These are phyloP conservation scores for Aspergillus hancockii DNA, from an alignment of 495 filamentous ascomycete genomes.

Conservation along the genomic window DNA sequence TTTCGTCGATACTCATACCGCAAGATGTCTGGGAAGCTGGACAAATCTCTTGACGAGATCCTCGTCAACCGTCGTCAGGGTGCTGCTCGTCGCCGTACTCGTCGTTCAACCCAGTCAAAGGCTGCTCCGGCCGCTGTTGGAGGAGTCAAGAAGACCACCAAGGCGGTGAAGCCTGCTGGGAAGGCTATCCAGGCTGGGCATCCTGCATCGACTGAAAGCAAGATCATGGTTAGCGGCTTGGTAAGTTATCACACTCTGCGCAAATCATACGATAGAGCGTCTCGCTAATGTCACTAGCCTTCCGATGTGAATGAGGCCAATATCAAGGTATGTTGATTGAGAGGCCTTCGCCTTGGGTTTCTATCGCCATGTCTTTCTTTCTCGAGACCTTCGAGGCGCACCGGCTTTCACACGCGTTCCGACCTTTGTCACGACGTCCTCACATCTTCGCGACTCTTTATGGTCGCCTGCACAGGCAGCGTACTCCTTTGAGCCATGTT, in stretches of 20 bases:
- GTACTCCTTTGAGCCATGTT: conserved; percentile 44
- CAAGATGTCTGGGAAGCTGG: conserved; percentile 87
- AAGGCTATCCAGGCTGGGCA: conserved; percentile 69
- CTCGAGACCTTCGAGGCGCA: conserved; percentile 47
- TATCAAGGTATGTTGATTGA: conserved; percentile 99
- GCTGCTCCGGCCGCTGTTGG: conserved; percentile 60
- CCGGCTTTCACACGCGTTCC: conserved; percentile 37
- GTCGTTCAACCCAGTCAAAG: conserved; percentile 53
- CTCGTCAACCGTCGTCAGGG: conserved; percentile 71
- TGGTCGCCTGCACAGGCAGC: conserved; percentile 34
- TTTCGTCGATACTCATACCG: not conserved
- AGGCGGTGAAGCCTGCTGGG: conserved; percentile 56
- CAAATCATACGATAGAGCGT: not conserved
- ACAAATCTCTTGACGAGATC: conserved; percentile 95
- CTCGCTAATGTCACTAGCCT: conserved; percentile 68
- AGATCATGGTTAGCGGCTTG: conserved; percentile 97
- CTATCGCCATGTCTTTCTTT: conserved; percentile 51
- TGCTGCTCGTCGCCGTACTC: conserved; percentile 54
- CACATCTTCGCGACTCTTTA: conserved; percentile 26
- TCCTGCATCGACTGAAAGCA: conserved; percentile 68
- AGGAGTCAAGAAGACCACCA: conserved; percentile 81
- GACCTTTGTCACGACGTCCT: conserved; percentile 31
- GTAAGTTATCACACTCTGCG: conserved; percentile 56
- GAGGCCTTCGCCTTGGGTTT: conserved; percentile 57
- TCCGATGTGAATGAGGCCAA: conserved; percentile 89